phyloP scores from a whole-genome alignment of 257 asterid genomes.

The Ballota nigra region DNA sequence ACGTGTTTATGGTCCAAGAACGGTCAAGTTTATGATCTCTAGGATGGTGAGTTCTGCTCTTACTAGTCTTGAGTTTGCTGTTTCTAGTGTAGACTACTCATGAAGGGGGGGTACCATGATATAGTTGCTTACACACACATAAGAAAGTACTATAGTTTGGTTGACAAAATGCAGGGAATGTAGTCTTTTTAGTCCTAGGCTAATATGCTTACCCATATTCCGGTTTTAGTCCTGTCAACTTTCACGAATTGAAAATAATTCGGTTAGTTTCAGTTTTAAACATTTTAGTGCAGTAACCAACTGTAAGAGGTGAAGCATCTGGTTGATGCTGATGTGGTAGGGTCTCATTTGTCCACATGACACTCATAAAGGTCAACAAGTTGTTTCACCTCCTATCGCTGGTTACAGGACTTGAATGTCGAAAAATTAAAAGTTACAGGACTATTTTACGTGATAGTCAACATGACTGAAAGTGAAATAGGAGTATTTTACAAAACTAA shows the following conservation, averaged over 20 bases:
- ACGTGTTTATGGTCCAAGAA: conserved; percentile 91
- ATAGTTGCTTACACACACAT: neutral
- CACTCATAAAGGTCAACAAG: neutral
- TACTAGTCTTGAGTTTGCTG: neutral
- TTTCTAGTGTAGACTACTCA: neutral
- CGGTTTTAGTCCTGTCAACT: too few relatives aligned
- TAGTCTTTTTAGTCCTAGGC: neutral
- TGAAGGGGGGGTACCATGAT: neutral
- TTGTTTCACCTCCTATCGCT: neutral
- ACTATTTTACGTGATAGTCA: neutral
- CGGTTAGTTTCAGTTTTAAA: neutral
- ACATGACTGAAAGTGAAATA: neutral
- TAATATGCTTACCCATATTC: too few relatives aligned
- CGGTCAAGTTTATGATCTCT: conserved; percentile 79
- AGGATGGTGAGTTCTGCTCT: conserved; percentile 60
- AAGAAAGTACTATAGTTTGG: neutral
- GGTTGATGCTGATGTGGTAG: neutral
- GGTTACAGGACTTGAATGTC: too few relatives aligned
- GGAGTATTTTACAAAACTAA: neutral
- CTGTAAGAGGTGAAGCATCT: neutral
- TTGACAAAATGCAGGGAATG: neutral
- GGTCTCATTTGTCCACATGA: neutral
- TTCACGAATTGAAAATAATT: neutral
- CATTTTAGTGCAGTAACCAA: neutral
- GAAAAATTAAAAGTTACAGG: too few relatives aligned